Evolutionary conservation across 306 rosid species (phyloP).

Genomic region (Cicer pinnatifidum): DNA sequence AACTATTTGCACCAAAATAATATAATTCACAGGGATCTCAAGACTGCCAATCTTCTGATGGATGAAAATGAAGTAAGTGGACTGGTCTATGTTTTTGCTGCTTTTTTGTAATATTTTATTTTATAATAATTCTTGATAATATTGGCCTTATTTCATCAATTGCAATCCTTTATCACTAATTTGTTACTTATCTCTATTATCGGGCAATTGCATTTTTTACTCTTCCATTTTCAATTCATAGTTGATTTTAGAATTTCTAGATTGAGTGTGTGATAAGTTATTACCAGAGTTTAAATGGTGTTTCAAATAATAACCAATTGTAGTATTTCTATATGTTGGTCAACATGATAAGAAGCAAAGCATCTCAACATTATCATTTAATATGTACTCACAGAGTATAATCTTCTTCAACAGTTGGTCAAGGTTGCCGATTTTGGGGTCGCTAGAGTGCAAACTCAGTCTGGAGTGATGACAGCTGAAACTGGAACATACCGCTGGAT

Average conservation of each 20-base stretch:
- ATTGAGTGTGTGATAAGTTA: constrained; percentile 12
- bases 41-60: constrained; percentile 99
- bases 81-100: constrained; percentile 37
- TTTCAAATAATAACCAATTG: not conserved
- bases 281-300: not conserved
- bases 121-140: constrained; percentile 20
- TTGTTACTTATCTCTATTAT: constrained; percentile 10
- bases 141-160: constrained; percentile 29
- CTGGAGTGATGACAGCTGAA: constrained; percentile 99
- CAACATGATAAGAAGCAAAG: not conserved
- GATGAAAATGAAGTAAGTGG: constrained; percentile 91
- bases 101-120: constrained; percentile 35
- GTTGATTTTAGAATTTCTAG: constrained; percentile 23
- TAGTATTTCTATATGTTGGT: not conserved
- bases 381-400: constrained; percentile 36
- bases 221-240: constrained; percentile 4
- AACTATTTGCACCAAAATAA: constrained; percentile 96
- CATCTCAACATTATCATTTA: constrained; percentile 37
- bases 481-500: constrained; percentile 99
- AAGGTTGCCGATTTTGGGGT: constrained; percentile 99
- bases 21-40: constrained; percentile 98
- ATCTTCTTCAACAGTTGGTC: constrained; percentile 68
- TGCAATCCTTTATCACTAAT: constrained; percentile 33
- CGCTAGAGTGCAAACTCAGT: constrained; percentile 92
- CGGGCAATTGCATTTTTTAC: not conserved